Evolutionary conservation across 2,329 filamentous ascomycete genomes (phyloP).

Genomic region (Zymoseptoria pseudotritici): DNA sequence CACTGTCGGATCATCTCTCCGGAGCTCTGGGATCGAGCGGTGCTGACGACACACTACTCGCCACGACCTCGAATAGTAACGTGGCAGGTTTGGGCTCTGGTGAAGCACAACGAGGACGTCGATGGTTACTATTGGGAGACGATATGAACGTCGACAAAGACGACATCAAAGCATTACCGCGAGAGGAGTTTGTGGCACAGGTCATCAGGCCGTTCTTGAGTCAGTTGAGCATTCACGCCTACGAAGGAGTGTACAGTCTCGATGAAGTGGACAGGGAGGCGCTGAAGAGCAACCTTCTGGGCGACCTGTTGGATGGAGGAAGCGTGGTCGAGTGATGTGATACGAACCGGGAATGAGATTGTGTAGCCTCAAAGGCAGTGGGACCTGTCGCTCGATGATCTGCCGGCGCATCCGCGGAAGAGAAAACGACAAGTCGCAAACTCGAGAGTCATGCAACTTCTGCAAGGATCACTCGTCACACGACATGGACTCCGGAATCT

Average conservation of each 20-base stretch:
- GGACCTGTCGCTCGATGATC: neutral
- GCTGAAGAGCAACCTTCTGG: conserved; percentile 39
- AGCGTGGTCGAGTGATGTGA: conserved; percentile 37
- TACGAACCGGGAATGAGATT: neutral
- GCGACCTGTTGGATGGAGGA: conserved; percentile 35
- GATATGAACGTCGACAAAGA: conserved; percentile 50
- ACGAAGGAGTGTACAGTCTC: conserved; percentile 89
- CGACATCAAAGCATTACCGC: conserved; percentile 46
- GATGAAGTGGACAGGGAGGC: conserved; percentile 57
- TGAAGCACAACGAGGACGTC: conserved; percentile 1
- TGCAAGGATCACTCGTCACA: neutral
- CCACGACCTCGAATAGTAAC: conserved; percentile 25
- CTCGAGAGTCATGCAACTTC: neutral
- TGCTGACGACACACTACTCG: neutral
- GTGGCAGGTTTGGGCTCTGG: neutral
- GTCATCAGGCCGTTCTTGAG: conserved; percentile 83
- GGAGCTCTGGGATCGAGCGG: conserved; percentile 55
- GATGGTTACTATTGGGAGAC: conserved; percentile 38
- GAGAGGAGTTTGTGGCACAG: conserved; percentile 61
- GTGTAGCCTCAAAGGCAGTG: neutral
- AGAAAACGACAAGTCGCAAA: neutral
- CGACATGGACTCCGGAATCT: neutral
- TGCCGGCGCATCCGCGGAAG: neutral
- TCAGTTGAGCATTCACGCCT: conserved; percentile 84
- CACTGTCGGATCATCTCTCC: conserved; percentile 76